Evolutionary conservation across 805 yeast genomes (phyloP).

Genomic region (Kuraishia hungarica): DNA sequence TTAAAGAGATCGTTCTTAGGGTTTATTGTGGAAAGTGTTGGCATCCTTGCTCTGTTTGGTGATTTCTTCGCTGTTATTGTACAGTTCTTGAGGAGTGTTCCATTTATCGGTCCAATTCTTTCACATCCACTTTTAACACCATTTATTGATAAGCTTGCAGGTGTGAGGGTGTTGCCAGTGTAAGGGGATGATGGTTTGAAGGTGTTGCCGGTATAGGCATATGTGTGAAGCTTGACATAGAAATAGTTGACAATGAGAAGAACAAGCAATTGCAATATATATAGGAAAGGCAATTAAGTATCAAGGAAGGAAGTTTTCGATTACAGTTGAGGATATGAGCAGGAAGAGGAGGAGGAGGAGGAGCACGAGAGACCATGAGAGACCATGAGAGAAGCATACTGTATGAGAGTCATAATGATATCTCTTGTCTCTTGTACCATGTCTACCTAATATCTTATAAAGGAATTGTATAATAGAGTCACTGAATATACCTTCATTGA

Average conservation of each 20-base stretch:
- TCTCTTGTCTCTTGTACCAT: too few relatives aligned
- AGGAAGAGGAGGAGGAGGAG: too few relatives aligned
- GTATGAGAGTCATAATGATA: neutral
- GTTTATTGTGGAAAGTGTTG: constrained; percentile 75
- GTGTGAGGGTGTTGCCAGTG: constrained; percentile 60
- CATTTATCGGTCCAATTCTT: constrained; percentile 77
- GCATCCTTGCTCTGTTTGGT: constrained; percentile 82
- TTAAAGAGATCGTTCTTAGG: constrained; percentile 76
- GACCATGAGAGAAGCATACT: neutral
- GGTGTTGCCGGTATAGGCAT: constrained; percentile 56
- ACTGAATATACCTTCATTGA: too few relatives aligned
- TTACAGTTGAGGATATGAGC: too few relatives aligned
- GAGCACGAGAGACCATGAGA: too few relatives aligned
- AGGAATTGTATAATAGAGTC: neutral
- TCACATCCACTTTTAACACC: constrained; percentile 83
- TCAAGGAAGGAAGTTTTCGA: too few relatives aligned
- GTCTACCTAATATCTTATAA: too few relatives aligned
- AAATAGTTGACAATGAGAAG: too few relatives aligned
- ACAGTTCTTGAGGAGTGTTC: constrained; percentile 79
- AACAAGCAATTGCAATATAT: too few relatives aligned
- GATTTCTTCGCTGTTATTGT: constrained; percentile 89
- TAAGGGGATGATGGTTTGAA: too few relatives aligned
- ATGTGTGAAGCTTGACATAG: too few relatives aligned
- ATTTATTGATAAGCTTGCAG: constrained; percentile 52
- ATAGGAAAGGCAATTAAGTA: too few relatives aligned